Base-by-base conservation (phyloP, 306 rosid genomes). In the Acmispon strigosus region DNA sequence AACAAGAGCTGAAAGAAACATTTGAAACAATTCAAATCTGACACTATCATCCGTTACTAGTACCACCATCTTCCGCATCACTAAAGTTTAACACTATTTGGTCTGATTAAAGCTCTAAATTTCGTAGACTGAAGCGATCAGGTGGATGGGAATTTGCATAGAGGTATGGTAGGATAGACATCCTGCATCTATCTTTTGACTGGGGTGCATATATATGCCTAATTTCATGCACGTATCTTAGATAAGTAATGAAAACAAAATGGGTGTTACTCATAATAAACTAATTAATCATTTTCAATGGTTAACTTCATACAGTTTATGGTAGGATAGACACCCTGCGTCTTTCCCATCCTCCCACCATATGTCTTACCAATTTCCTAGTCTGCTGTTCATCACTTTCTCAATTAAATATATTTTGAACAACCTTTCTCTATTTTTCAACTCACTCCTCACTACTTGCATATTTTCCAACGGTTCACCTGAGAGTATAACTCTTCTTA, bases 161-260 rank as follows among this genome's bases (percentile, higher is more conserved):
- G 29, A 55, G 65, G 62, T 37, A 13, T 48, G 49, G 19, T 18
- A 24, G 64, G 7, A 67, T 59, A 27, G 45, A 24, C 29, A 14
- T 52, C 34, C 16, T 27, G 74, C 27, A 66, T n/a, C 50, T 39
- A 32, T 71, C 53, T 57, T 71, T 65, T 64, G 14, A 14, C 70
- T 10, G 42, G 16, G 29, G 51, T 18, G 67, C 36, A 15, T 22
- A 22, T 22, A 22, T 22, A 2, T n/a, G n/a, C n/a, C n/a, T n/a
- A n/a, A n/a, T n/a, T n/a, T n/a, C n/a, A n/a, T n/a, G n/a, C n/a
- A n/a, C n/a, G n/a, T n/a, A n/a, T n/a, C n/a, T n/a, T n/a, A n/a
- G n/a, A n/a, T n/a, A n/a, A n/a, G n/a, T n/a, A n/a, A n/a, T n/a
- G n/a, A n/a, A n/a, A n/a, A n/a, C n/a, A n/a, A n/a, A n/a, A n/a